Base-by-base conservation (phyloP, 1,139 yeast genomes). In the Candida smagusa region DNA sequence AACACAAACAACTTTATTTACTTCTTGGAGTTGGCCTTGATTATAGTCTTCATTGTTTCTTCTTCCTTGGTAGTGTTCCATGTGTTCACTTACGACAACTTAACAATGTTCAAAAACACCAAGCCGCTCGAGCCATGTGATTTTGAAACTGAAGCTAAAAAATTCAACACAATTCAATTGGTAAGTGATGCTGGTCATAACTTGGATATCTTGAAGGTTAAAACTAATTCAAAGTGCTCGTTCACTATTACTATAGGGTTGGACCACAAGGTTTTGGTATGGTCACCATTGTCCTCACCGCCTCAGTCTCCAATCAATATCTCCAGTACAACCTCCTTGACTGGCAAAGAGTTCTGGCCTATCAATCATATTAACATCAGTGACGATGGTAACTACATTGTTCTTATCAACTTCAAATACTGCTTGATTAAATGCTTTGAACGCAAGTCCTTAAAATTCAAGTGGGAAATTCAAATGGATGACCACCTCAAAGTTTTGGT, bases 191-290 rank as follows among this genome's bases (percentile, higher is more conserved):
- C 40, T 9, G 80, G 79, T 2, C 89, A 83, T 53, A 58, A 66
- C 22, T 61, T 84, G 36, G 95, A 87, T 56, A 72, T 85, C 6
- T 68, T 84, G 28, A 72, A 72, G 43, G 63, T 85, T 9, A 63
- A 68, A 11, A 74, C 87, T 1, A 79, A 82, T 25, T 63, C 65
- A 33, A 66, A 71, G 35, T 72, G 74, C 49, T 83, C 82, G 9
- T 81, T 72, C 52, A 64, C 86, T 28, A 81, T 84, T 0, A 74
- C 90, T 0, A 72, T 84, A 23, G 90, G 90, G 3, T 61, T 87
- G 48, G 95, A 86, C 51, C 89, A 83, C 49, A 77, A 72, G 42
- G 68, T 86, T 2, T 59, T 79, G 28, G 76, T 85, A 8, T 86
- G 95, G 95, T 79, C 87, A 1, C 94, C 92, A 2, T 59, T 80